Conservation (phyloP, 176 grass and related monocot genomes). For the Thinopyrum elongatum region DNA sequence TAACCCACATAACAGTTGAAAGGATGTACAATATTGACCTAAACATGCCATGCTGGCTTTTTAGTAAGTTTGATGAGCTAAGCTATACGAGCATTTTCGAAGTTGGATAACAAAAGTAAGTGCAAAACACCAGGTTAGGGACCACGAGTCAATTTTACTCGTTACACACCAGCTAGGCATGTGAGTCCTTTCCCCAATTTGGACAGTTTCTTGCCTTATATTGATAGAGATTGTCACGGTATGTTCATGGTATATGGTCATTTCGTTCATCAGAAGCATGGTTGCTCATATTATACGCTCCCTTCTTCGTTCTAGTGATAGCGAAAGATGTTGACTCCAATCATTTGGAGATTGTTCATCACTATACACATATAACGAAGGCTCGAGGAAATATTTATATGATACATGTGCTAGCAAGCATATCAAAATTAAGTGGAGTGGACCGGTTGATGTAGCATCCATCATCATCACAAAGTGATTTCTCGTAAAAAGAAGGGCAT, state of each 20-base stretch:
- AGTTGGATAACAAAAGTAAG: too few species aligned
- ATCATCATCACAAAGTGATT: background rate
- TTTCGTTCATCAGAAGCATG: background rate
- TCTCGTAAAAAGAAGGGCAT: background rate
- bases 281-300: background rate
- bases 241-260: background rate
- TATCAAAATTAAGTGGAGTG: background rate
- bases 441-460: background rate
- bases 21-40: too few species aligned
- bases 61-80: too few species aligned
- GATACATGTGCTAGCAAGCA: background rate
- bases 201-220: too few species aligned
- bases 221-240: too few species aligned
- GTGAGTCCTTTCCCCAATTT: too few species aligned
- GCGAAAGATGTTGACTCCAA: constrained; percentile 21
- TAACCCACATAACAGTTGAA: too few species aligned
- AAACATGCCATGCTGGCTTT: too few species aligned
- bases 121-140: too few species aligned
- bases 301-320: background rate
- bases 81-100: too few species aligned
- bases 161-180: too few species aligned
- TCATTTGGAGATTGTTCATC: constrained; percentile 6
- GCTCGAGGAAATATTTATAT: background rate
- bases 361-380: background rate
- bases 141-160: too few species aligned